phyloP scores from a whole-genome alignment of 768 basidiomycete genomes.

The Tremella yokohamensis region DNA sequence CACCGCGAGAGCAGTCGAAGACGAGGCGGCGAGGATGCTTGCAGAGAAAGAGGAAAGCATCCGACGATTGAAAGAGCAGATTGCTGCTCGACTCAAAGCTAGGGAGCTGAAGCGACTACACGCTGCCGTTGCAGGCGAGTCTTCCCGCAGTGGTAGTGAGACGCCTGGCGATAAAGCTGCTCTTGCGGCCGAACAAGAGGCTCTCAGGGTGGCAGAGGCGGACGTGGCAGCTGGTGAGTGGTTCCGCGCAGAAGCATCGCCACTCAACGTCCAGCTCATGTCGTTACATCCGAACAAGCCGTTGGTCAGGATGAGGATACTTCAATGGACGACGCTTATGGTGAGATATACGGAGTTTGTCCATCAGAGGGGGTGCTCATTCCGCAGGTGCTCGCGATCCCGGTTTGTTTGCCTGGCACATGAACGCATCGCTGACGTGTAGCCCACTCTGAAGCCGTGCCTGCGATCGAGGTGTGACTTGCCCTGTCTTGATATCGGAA shows the following conservation, averaged over 20 bases:
- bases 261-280: background rate
- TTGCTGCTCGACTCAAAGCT: constrained; percentile 30
- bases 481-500: too few species aligned
- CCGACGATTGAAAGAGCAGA: constrained; percentile 31
- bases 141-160: background rate
- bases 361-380: too few species aligned
- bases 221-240: background rate
- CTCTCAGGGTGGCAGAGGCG: background rate
- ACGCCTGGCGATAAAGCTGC: background rate
- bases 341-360: too few species aligned
- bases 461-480: too few species aligned
- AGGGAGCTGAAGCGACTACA: constrained; percentile 8
- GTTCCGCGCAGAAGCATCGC: background rate
- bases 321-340: too few species aligned
- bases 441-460: too few species aligned
- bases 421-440: too few species aligned
- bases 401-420: too few species aligned
- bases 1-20: background rate
- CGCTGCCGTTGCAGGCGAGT: background rate
- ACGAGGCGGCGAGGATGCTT: constrained; percentile 22
- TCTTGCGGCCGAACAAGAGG: background rate
- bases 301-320: too few species aligned
- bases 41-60: constrained; percentile 42
- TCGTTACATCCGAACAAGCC: too few species aligned
- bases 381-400: too few species aligned